Conservation (phyloP, 768 basidiomycete genomes). For the Zangia roseola region DNA sequence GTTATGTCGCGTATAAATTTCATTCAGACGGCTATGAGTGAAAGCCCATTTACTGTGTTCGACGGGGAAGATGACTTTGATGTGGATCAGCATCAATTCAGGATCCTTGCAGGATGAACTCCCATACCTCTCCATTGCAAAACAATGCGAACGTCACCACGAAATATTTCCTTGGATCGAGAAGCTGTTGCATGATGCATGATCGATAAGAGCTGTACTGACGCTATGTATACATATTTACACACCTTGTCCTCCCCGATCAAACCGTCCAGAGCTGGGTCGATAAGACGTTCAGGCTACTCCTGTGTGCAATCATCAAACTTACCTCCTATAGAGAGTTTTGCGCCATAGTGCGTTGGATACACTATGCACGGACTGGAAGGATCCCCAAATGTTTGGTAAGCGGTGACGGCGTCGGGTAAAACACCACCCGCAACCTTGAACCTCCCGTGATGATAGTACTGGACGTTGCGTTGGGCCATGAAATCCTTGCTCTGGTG, state of each 20-base stretch:
- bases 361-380: conserved; percentile 52
- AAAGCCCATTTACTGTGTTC: conserved; percentile 44
- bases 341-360: conserved; percentile 55
- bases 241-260: conserved; percentile 50
- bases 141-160: conserved; percentile 58
- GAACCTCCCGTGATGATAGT: conserved; percentile 56
- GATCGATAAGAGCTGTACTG: background rate
- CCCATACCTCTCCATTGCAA: conserved; percentile 55
- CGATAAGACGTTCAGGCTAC: conserved; percentile 28
- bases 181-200: conserved; percentile 30
- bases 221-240: background rate
- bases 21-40: background rate
- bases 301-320: conserved; percentile 17
- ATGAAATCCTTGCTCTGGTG: background rate
- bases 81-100: background rate
- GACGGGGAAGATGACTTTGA: conserved; percentile 56
- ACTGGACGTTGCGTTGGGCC: conserved; percentile 34
- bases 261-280: conserved; percentile 45
- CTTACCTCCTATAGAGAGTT: conserved; percentile 45
- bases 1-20: background rate
- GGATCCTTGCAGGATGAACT: background rate
- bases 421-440: conserved; percentile 50
- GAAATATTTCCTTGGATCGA: conserved; percentile 53
- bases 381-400: conserved; percentile 51
- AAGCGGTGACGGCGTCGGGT: conserved; percentile 58